Percentiles rank a stretch among this genome's conserved stretches.
Evolutionary conservation across 306 rosid species (phyloP).

Genomic region (Senna tora): DNA sequence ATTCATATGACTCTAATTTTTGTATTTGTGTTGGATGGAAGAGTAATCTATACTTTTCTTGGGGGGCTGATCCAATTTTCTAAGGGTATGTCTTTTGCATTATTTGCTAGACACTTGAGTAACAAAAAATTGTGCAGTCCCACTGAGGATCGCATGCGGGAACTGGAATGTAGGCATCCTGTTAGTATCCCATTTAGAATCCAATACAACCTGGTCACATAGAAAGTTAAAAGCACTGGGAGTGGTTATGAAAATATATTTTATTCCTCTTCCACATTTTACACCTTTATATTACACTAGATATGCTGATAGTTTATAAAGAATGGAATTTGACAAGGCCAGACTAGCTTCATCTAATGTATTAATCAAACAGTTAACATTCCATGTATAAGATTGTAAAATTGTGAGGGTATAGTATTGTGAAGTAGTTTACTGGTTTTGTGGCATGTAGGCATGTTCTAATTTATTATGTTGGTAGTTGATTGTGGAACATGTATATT

Average conservation of each 20-base stretch:
- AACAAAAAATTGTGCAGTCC: conserved; percentile 1
- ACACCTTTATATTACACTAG: neutral
- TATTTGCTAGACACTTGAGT: conserved; percentile 24
- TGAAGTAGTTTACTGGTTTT: conserved; percentile 36
- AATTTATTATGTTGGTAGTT: neutral
- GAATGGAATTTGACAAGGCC: neutral
- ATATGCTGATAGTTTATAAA: conserved; percentile 9
- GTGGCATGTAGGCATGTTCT: neutral
- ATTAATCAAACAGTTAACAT: conserved; percentile 12
- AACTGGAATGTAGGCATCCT: neutral
- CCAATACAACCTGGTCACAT: conserved; percentile 5
- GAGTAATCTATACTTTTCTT: conserved; percentile 14
- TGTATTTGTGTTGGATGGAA: conserved; percentile 14
- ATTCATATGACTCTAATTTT: conserved; percentile 16
- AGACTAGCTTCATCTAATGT: conserved; percentile 13
- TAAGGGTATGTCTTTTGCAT: conserved; percentile 15
- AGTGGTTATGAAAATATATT: neutral
- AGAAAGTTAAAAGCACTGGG: conserved; percentile 28
- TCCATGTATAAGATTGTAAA: conserved; percentile 1
- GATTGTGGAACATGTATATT: conserved; percentile 15
- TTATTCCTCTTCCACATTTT: conserved; percentile 9
- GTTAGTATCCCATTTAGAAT: neutral
- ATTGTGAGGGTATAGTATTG: conserved; percentile 19
- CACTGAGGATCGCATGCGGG: conserved; percentile 4
- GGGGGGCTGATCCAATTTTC: neutral